Percentiles rank a stretch among this genome's conserved stretches.
Conservation (phyloP, 208 protist genomes). For the Trypanosoma cruzi region DNA sequence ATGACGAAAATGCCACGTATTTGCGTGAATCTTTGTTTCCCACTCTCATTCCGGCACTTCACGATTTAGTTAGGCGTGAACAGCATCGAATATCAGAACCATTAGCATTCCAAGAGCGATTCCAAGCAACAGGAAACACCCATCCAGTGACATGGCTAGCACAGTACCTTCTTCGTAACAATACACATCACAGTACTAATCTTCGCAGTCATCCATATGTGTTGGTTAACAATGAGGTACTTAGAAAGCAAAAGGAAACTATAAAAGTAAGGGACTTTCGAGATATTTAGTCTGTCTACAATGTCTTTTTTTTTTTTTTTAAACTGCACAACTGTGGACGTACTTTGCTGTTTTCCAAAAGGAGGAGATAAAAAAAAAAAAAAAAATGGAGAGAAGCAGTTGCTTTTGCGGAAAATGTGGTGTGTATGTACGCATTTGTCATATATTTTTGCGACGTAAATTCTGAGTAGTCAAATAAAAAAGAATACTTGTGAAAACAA, state of each 20-base stretch:
- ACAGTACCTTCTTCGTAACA: constrained; percentile 82
- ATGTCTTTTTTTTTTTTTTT: not conserved
- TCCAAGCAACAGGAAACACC: constrained; percentile 30
- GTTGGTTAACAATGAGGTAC: constrained; percentile 51
- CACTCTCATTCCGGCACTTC: constrained; percentile 69
- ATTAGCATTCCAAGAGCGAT: not conserved
- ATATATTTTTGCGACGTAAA: not conserved
- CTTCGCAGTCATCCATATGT: constrained; percentile 58
- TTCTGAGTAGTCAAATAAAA: not conserved
- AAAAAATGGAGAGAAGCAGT: not conserved
- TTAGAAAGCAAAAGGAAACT: constrained; percentile 37
- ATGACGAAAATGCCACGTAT: constrained; percentile 46
- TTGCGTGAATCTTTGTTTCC: constrained; percentile 74
- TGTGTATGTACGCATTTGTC: not conserved
- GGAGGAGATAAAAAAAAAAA: not conserved
- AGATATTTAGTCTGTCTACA: constrained; percentile 4
- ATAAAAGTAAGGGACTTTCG: not conserved
- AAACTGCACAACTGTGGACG: constrained; percentile 9
- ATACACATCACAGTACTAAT: constrained; percentile 38
- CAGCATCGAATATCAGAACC: constrained; percentile 23
- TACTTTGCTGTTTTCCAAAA: not conserved
- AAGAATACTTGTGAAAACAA: no score
- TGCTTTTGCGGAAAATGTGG: not conserved
- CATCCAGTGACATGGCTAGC: constrained; percentile 76
- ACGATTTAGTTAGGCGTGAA: constrained; percentile 47